Conservation (phyloP, 2,329 filamentous ascomycete species). For the Colletotrichum chrysophilum region DNA sequence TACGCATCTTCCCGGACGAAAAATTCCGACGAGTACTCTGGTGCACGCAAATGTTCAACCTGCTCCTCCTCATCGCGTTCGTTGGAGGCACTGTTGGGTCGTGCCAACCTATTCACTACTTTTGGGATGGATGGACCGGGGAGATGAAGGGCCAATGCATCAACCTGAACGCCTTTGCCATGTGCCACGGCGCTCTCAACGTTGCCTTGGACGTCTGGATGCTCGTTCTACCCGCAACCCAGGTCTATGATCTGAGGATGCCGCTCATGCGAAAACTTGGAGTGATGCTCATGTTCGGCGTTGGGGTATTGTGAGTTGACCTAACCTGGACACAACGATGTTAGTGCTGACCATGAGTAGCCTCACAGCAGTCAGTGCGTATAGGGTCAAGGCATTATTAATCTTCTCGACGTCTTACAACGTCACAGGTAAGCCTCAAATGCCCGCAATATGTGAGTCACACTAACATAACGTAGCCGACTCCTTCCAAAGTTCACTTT, state of each 20-base stretch:
- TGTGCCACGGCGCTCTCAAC: constrained; percentile 44
- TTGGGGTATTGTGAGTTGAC: constrained; percentile 27
- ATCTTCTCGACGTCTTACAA: constrained; percentile 1
- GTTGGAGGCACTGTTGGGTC: constrained; percentile 39
- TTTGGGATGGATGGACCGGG: constrained; percentile 44
- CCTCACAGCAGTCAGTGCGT: constrained; percentile 12
- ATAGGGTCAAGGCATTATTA: neutral
- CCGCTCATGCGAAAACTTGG: constrained; percentile 39
- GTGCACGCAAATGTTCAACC: constrained; percentile 20
- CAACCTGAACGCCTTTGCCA: constrained; percentile 41
- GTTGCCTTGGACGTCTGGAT: constrained; percentile 49
- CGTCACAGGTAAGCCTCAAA: neutral
- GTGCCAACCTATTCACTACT: constrained; percentile 45
- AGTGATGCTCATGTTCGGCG: constrained; percentile 41
- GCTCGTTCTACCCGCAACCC: constrained; percentile 44
- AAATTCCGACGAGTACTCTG: constrained; percentile 28
- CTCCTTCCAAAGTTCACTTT: neutral
- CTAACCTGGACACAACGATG: neutral
- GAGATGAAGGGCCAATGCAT: constrained; percentile 34
- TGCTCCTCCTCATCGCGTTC: constrained; percentile 25
- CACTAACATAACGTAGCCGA: neutral
- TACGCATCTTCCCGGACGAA: constrained; percentile 36
- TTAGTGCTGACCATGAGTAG: neutral
- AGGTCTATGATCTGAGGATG: constrained; percentile 34
- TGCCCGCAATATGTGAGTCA: rapidly evolving